Percentiles rank a stretch among this genome's conserved stretches.
phyloP scores from a whole-genome alignment of 306 rosid genomes.

The Hippophae tibetana region DNA sequence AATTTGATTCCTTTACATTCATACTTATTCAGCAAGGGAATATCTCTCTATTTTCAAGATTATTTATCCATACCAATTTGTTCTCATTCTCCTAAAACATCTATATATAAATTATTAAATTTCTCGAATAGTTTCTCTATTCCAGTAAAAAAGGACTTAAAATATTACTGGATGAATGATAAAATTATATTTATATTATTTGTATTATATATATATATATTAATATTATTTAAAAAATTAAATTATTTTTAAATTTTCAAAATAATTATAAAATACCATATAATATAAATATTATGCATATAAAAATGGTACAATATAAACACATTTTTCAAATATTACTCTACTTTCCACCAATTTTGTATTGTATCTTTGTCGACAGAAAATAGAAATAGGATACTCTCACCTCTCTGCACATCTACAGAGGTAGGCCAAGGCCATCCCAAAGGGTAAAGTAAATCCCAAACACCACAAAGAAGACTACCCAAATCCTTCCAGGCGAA shows the following conservation, averaged over 20 bases:
- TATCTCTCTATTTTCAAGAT: slow-evolving; percentile 15
- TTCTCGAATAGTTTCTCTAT: slow-evolving; percentile 10
- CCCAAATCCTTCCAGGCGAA: slow-evolving; percentile 12
- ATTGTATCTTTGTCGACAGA: slow-evolving; percentile 2
- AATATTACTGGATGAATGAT: no score
- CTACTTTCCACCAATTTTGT: neutral
- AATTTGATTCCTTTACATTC: slow-evolving; percentile 32
- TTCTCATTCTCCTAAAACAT: slow-evolving; percentile 48
- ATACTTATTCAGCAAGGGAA: slow-evolving; percentile 25
- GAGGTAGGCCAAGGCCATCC: slow-evolving; percentile 36
- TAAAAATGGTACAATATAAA: no score
- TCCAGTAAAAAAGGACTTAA: slow-evolving; percentile 1
- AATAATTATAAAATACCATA: neutral
- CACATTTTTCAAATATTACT: no score
- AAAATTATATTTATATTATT: neutral
- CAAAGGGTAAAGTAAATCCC: slow-evolving; percentile 22
- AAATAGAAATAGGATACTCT: slow-evolving; percentile 7
- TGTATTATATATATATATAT: no score
- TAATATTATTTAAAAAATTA: no score
- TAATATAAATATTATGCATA: neutral
- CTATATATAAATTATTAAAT: slow-evolving; percentile 8
- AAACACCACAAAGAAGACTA: slow-evolving; percentile 2
- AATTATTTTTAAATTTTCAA: no score
- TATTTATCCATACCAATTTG: slow-evolving; percentile 31
- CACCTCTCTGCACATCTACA: slow-evolving; percentile 25